Percentiles rank a stretch among this genome's conserved stretches.
phyloP scores from a whole-genome alignment of 768 basidiomycete species.

The Suillus luteus region DNA sequence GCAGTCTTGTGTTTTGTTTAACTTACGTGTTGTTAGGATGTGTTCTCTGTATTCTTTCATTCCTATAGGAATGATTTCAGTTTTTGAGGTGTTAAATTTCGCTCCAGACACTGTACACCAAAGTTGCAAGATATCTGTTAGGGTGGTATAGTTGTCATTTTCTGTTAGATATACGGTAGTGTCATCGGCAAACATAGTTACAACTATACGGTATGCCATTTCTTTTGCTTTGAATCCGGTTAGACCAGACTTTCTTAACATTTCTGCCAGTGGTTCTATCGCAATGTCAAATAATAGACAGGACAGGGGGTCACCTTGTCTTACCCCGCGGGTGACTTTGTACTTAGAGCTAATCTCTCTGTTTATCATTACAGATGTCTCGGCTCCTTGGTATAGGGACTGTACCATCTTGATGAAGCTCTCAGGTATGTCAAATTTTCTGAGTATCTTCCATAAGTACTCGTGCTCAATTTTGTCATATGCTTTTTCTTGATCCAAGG shows the following conservation, averaged over 20 bases:
- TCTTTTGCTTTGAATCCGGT: neutral
- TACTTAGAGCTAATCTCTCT: neutral
- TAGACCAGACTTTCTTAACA: neutral
- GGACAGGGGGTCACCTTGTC: constrained; percentile 3
- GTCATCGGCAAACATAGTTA: constrained; percentile 31
- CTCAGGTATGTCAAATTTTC: too few species aligned
- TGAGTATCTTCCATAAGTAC: too few species aligned
- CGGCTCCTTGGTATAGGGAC: neutral
- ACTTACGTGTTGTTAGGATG: too few species aligned
- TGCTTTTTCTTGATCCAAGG: too few species aligned
- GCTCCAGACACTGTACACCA: constrained; percentile 40
- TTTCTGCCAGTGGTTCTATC: constrained; percentile 4
- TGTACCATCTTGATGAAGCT: accelerated
- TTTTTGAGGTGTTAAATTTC: constrained; percentile 45
- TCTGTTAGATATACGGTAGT: constrained; percentile 22
- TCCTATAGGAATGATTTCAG: constrained; percentile 40
- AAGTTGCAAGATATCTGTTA: constrained; percentile 29
- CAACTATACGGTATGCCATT: constrained; percentile 9
- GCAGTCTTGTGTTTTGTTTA: too few species aligned
- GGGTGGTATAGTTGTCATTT: constrained; percentile 23
- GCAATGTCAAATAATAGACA: constrained; percentile 3
- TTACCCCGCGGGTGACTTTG: neutral
- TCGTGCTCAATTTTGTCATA: too few species aligned
- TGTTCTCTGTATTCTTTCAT: neutral
- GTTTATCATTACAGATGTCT: neutral